phyloP scores from a whole-genome alignment of 768 basidiomycete species.

The Tulasnella calospora region DNA sequence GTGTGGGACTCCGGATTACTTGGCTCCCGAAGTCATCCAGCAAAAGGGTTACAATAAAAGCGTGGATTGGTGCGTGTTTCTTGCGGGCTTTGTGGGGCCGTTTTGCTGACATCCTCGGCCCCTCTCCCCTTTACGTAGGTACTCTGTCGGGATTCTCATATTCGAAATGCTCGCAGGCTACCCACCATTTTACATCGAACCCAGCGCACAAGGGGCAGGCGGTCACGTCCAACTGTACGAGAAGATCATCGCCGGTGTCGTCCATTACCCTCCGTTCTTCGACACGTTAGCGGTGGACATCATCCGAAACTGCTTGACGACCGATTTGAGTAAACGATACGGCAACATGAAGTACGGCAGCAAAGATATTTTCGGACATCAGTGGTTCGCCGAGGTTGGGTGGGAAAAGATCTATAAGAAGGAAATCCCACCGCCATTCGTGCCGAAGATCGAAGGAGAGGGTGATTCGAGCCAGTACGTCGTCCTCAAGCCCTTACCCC shows the following conservation, averaged over 20 bases:
- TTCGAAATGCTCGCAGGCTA: constrained; percentile 97
- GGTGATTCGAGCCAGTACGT: constrained; percentile 80
- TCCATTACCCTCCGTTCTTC: constrained; percentile 74
- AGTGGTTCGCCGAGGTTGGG: constrained; percentile 92
- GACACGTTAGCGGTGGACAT: constrained; percentile 77
- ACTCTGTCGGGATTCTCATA: constrained; percentile 92
- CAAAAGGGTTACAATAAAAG: constrained; percentile 76
- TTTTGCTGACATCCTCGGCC: not conserved
- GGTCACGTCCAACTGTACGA: constrained; percentile 80
- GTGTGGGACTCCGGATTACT: constrained; percentile 93
- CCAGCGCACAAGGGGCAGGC: constrained; percentile 31
- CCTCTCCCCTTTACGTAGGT: constrained; percentile 36
- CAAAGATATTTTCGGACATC: constrained; percentile 86
- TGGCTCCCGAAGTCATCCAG: constrained; percentile 73
- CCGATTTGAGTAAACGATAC: constrained; percentile 79
- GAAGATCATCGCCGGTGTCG: constrained; percentile 73
- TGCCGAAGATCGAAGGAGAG: constrained; percentile 85
- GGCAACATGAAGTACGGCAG: constrained; percentile 87
- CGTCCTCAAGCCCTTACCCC: not conserved
- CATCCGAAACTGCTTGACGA: constrained; percentile 84
- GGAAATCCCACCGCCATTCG: constrained; percentile 92
- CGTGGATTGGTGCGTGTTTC: constrained; percentile 67
- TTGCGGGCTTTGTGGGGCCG: not conserved
- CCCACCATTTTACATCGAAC: constrained; percentile 91
- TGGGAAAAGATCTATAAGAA: constrained; percentile 75